Conservation (phyloP, 441 rosid species). For the Euphorbia celastroides region DNA sequence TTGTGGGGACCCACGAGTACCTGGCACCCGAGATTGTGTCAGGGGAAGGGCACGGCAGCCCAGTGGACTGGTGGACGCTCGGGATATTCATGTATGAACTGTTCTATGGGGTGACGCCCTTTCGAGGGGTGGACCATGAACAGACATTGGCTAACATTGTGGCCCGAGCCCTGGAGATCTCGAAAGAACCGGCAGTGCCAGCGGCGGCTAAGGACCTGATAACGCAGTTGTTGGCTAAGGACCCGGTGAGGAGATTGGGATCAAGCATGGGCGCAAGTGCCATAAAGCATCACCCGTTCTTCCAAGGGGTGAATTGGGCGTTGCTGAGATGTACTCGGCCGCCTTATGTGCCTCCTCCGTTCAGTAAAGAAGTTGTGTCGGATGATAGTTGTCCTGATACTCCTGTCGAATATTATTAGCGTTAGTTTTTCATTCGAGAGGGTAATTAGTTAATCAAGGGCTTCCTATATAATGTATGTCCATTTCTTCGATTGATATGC, state of each 20-base stretch:
- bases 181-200: constrained; percentile 61
- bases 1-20: constrained; percentile 89
- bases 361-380: too few species aligned
- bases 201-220: constrained; percentile 61
- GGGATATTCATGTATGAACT: constrained; percentile 81
- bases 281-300: constrained; percentile 69
- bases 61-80: constrained; percentile 91
- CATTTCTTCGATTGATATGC: too few species aligned
- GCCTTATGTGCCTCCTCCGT: constrained; percentile 74
- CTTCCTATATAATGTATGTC: too few species aligned
- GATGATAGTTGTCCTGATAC: too few species aligned
- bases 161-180: constrained; percentile 84
- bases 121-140: constrained; percentile 80
- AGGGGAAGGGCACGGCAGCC: constrained; percentile 85
- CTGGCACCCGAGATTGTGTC: constrained; percentile 84
- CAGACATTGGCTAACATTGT: constrained; percentile 77
- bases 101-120: constrained; percentile 72
- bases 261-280: constrained; percentile 75
- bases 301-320: constrained; percentile 88
- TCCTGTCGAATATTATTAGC: constrained; percentile 29
- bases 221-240: constrained; percentile 59
- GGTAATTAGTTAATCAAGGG: too few species aligned
- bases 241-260: constrained; percentile 65
- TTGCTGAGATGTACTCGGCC: constrained; percentile 69
- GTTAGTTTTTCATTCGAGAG: too few species aligned